Evolutionary conservation across 2,329 filamentous ascomycete species (phyloP).

Genomic region (Cordyceps pruinosa): DNA sequence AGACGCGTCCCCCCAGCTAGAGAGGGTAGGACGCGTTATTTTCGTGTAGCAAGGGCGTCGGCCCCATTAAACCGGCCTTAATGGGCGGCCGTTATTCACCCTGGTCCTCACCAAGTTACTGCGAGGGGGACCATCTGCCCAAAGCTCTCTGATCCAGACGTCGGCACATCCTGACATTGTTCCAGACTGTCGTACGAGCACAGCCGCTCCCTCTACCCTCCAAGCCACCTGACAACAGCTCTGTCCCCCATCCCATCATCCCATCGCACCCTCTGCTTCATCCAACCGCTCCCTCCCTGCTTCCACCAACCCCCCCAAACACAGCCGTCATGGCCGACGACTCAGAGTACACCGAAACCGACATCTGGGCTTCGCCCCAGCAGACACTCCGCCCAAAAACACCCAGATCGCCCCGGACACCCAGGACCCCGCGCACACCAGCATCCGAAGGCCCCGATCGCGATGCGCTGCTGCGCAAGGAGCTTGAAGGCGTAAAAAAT

Average conservation of each 20-base stretch:
- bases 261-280: background rate
- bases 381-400: slow-evolving; percentile 26
- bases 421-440: slow-evolving; percentile 41
- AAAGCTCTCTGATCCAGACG: background rate
- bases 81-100: background rate
- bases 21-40: slow-evolving; percentile 2
- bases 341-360: slow-evolving; percentile 40
- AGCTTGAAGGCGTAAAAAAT: slow-evolving; percentile 74
- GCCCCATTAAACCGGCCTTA: slow-evolving; percentile 3
- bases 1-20: background rate
- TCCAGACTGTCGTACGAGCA: too few relatives aligned
- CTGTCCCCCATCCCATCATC: background rate
- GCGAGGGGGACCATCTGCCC: too few relatives aligned
- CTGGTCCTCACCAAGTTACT: too few relatives aligned
- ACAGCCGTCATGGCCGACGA: slow-evolving; percentile 36
- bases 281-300: background rate
- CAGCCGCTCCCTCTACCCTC: too few relatives aligned
- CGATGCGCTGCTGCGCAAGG: slow-evolving; percentile 66
- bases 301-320: background rate
- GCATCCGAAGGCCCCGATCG: slow-evolving; percentile 50
- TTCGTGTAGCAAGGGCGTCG: slow-evolving; percentile 9
- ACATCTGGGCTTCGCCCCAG: slow-evolving; percentile 40
- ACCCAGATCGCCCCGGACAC: slow-evolving; percentile 42
- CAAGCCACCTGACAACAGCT: background rate
- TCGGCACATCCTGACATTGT: background rate